Base-by-base conservation (phyloP, 805 yeast species). In the Kluyveromyces starmeri region DNA sequence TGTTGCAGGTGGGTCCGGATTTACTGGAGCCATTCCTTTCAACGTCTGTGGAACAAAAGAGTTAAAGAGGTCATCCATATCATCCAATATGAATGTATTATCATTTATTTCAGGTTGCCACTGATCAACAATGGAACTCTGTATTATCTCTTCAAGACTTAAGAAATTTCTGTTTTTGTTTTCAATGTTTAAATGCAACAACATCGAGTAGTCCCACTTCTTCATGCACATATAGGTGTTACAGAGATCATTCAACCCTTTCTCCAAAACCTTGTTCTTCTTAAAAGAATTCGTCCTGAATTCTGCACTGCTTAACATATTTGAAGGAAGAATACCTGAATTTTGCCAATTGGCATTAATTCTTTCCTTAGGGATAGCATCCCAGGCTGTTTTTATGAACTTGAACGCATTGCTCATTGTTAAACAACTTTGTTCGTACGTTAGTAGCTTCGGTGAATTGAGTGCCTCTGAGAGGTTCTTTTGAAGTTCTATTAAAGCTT, bases 131-230 rank as follows among this genome's bases (percentile, higher is more conserved):
- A 73, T 64, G 41, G 81, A 73, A 47, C 79, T 70, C 17, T 74
- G 73, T 3, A 76, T 72, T 28, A 76, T 65, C 45, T 77, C 83
- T 34, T 69, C 76, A 27, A 73, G 73, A 13, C 81, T 73, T 8
- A 70, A 61, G 44, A 75, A 77, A 27, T 64, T 53, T 24, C 61
- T 53, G 34, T 55, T 59, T 39, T 64, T 67, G 28, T 59, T 61
- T 43, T 68, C 73, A 9, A 63, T 52, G 22, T 61, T 49, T 20
- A 77, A 54, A 25, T 75, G 78, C 28, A 75, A 44, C 24, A 77
- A 51, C 40, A 71, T 70, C 32, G 70, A 70, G 19, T 69, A 59
- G 36, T 73, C 75, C 83, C 83, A 77, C 16, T 73, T 67, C 34
- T 71, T 64, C 10, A 59, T 66, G 11, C 73, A 78, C 34, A 63